Evolutionary conservation across 164 flowering plant genomes (phyloP).

Genomic region (Akebia trifoliata): DNA sequence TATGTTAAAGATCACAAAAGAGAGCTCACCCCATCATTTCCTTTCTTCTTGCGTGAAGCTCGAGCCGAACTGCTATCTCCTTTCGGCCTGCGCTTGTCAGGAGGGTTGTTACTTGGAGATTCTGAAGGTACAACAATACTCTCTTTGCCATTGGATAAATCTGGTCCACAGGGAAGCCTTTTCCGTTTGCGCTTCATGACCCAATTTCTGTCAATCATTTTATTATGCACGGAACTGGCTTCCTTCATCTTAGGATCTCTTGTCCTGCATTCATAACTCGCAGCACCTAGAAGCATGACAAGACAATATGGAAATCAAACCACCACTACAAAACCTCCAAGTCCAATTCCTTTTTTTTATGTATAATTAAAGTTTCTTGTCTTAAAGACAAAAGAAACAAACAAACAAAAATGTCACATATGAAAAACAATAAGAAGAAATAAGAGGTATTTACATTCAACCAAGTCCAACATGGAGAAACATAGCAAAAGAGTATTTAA

Average conservation of each 20-base stretch:
- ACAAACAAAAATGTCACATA: neutral
- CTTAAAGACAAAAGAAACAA: neutral
- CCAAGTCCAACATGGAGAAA: neutral
- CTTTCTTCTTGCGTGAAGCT: conserved; percentile 63
- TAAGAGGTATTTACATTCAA: neutral
- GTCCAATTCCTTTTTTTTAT: neutral
- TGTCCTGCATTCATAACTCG: conserved; percentile 17
- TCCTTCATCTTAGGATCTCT: conserved; percentile 55
- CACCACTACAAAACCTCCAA: conserved; percentile 1
- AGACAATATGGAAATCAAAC: conserved; percentile 7
- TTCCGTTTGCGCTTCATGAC: conserved; percentile 81
- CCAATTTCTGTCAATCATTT: conserved; percentile 74
- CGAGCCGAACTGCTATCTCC: conserved; percentile 29
- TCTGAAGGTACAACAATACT: conserved; percentile 34
- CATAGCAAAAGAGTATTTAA: neutral
- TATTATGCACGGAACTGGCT: conserved; percentile 33
- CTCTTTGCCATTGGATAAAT: conserved; percentile 38
- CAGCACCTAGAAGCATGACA: conserved; percentile 19
- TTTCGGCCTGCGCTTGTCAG: conserved; percentile 38
- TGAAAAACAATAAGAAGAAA: neutral
- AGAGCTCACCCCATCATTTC: conserved; percentile 89
- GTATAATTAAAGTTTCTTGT: neutral
- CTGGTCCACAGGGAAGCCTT: conserved; percentile 49
- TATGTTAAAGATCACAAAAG: conserved; percentile 5
- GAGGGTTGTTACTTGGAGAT: conserved; percentile 35